A percentile compares a stretch with the other conserved stretches of the same genome.
phyloP scores from a whole-genome alignment of 352 stramenopile species.

The Thalassiosira exigua region DNA sequence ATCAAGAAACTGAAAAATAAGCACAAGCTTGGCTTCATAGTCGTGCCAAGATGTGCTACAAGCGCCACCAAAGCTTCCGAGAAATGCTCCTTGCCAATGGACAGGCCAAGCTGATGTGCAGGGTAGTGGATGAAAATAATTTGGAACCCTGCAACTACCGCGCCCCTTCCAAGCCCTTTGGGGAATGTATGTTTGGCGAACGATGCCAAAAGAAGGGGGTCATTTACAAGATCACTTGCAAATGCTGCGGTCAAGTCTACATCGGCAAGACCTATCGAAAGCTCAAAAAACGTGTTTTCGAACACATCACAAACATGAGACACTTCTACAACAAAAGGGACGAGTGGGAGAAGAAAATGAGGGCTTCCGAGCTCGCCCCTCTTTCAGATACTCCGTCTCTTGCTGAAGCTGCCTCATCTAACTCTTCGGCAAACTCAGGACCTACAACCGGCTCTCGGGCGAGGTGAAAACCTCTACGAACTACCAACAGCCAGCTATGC shows the following conservation, averaged over 20 bases:
- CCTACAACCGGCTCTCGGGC: no score
- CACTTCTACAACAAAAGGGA: no score
- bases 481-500: no score
- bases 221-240: constrained; percentile 17
- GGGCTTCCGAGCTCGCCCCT: no score
- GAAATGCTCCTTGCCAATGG: neutral
- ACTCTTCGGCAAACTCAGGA: no score
- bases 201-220: neutral
- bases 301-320: constrained; percentile 3
- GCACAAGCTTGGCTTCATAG: neutral
- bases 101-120: neutral
- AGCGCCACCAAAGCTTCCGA: neutral
- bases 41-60: neutral
- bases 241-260: neutral
- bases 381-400: no score
- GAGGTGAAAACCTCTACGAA: no score
- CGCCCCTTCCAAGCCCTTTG: neutral
- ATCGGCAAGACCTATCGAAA: neutral
- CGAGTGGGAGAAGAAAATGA: no score
- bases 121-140: neutral
- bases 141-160: neutral
- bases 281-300: neutral
- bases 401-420: no score
- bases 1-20: neutral
- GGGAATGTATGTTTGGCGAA: neutral